Conservation (phyloP, 2,329 filamentous ascomycete genomes). For the Falciphora oryzae region DNA sequence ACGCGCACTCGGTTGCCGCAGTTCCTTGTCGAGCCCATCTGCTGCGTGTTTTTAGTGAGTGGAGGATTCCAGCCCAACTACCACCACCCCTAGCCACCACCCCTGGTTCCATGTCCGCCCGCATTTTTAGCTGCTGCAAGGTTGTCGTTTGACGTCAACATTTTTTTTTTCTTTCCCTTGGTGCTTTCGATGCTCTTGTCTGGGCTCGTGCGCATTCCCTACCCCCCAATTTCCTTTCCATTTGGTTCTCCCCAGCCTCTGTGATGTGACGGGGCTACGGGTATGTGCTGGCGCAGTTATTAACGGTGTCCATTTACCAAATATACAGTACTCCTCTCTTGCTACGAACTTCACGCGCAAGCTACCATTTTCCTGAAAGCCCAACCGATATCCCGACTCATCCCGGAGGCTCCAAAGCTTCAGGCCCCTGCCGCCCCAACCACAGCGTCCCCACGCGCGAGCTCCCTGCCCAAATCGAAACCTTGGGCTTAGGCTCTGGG, state of each 20-base stretch:
- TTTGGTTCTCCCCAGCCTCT: background rate
- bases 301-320: background rate
- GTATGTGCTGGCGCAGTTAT: background rate
- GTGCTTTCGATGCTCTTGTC: background rate
- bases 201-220: background rate
- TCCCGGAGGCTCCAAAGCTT: background rate
- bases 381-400: background rate
- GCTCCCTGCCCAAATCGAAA: slow-evolving; percentile 30
- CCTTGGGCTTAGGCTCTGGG: slow-evolving; percentile 11
- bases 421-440: background rate
- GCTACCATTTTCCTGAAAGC: background rate
- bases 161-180: background rate
- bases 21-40: background rate
- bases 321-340: background rate
- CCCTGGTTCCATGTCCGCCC: background rate
- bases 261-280: too few species aligned
- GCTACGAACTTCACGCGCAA: background rate
- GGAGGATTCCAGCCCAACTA: background rate
- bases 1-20: background rate
- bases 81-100: background rate
- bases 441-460: slow-evolving; percentile 22
- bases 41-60: background rate
- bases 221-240: too few species aligned
- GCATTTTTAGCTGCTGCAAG: slow-evolving; percentile 1
- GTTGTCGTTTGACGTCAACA: background rate